phyloP scores from a whole-genome alignment of 352 stramenopile genomes.

The Phytophthora citrophthora region DNA sequence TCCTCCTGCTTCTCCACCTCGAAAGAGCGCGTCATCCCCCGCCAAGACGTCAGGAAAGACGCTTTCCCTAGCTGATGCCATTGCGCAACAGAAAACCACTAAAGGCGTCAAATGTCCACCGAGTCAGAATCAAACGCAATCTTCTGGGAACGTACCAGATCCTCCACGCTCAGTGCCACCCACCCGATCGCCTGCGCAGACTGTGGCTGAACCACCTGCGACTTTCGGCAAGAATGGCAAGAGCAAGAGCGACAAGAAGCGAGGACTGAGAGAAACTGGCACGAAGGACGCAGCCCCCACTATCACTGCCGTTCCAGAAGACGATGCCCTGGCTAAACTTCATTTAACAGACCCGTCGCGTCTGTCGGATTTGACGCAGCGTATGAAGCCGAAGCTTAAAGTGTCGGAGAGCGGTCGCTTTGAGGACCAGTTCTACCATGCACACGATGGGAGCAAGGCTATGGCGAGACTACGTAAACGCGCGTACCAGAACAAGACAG shows the following conservation, averaged over 20 bases:
- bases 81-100: constrained; percentile 27
- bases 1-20: constrained; percentile 6
- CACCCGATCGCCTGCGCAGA: constrained; percentile 5
- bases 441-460: constrained; percentile 76
- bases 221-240: constrained; percentile 9
- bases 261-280: constrained; percentile 2
- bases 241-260: constrained; percentile 4
- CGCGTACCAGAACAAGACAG: constrained; percentile 70
- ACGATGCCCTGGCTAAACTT: constrained; percentile 26
- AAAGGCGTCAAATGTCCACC: background rate
- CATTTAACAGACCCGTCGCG: constrained; percentile 25
- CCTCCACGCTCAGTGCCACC: constrained; percentile 9
- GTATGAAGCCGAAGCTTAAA: constrained; percentile 69
- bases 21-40: constrained; percentile 29
- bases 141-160: background rate
- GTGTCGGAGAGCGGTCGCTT: constrained; percentile 85
- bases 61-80: constrained; percentile 23
- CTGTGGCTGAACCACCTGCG: constrained; percentile 11
- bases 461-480: constrained; percentile 86
- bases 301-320: constrained; percentile 17
- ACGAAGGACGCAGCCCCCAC: constrained; percentile 29
- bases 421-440: constrained; percentile 89
- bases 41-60: constrained; percentile 21
- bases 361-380: constrained; percentile 32
- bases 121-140: constrained; percentile 5